Evolutionary conservation across 2,329 filamentous ascomycete species (phyloP), one percentile per base, ranked within the genome.

Genomic region (Huntiella savannae): DNA sequence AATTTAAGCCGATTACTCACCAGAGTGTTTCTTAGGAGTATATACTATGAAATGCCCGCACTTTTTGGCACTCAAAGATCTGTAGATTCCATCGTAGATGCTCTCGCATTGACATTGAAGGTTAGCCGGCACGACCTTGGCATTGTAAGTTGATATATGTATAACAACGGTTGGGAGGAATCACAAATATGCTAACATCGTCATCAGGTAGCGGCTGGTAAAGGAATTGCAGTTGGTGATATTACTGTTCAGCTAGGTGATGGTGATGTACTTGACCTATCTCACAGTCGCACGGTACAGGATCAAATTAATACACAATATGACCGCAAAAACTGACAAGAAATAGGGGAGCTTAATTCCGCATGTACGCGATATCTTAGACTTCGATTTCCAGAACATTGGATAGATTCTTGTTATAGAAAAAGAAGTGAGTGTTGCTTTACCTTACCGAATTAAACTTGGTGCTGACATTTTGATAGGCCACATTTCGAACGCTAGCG

Each of bases 1-100:
- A 34, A 13, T 6, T 33, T 12, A 6, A 38, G 13, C 19, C 19
- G 33, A 33, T 32, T n/a, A 13, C 22, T 42, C 40, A 15, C 17
- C 5, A 11, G 6, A 3, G 41, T 19, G 43, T 5, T 7, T 17
- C 5, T 11, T 19, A 88, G 83, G 51, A 82, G 83, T 55, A 76
- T 92, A 3, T 92, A 79, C 58, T 92, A 92, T 56, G 75, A 82
- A 54, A 71, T 86, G 53, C 74, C 78, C 4, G 69, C 75, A 7
- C 63, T 92, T 0, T 92, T 91, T 55, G 67, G 69, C 15, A 76
- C 67, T 43, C 84, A 91, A 57, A 57, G 60, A 12, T 66, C 74
- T 11, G 81, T 91, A 0, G 78, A 91, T 56, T 67, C 68, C 28
- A 73, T 83, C 40, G 72, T 91, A 0, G 81, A 91, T 54, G 77